Conservation (phyloP, 768 basidiomycete genomes). For the Hortiboletus flavorubellus region DNA sequence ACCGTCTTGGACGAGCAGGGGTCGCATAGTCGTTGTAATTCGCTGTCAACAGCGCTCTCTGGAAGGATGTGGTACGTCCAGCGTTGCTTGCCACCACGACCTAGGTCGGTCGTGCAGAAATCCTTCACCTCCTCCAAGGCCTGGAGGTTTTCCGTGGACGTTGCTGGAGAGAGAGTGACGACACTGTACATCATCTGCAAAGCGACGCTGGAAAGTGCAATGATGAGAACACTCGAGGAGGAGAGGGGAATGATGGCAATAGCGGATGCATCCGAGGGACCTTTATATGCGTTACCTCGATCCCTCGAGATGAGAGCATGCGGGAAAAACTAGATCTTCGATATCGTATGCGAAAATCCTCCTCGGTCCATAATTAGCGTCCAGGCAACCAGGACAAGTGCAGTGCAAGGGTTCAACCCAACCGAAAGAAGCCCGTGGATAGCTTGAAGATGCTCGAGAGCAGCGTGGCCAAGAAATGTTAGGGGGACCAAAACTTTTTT, state of each 20-base stretch:
- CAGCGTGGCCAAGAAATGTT: conserved; percentile 9
- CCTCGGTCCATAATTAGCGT: conserved; percentile 26
- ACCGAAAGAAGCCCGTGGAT: conserved; percentile 19
- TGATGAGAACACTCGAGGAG: conserved; percentile 6
- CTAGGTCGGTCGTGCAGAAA: conserved; percentile 52
- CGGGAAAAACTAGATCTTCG: conserved; percentile 10
- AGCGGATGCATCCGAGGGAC: conserved; percentile 1
- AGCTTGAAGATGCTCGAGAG: conserved; percentile 20
- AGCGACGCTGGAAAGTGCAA: neutral
- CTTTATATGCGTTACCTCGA: conserved; percentile 21
- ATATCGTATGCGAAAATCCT: conserved; percentile 18
- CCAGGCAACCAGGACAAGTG: conserved; percentile 12
- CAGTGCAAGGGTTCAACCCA: conserved; percentile 19
- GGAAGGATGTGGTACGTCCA: conserved; percentile 53
- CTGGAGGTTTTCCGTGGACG: conserved; percentile 44
- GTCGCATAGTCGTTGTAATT: conserved; percentile 38
- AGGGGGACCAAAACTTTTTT: conserved; percentile 12
- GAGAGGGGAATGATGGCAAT: conserved; percentile 14
- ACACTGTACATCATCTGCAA: conserved; percentile 30
- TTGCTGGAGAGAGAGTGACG: conserved; percentile 44
- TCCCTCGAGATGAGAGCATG: conserved; percentile 17
- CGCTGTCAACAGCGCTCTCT: conserved; percentile 38
- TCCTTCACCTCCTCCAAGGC: conserved; percentile 53
- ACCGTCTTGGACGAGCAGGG: conserved; percentile 33
- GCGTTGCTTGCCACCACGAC: conserved; percentile 45